phyloP scores from a whole-genome alignment of 495 filamentous ascomycete genomes.

The Cetradonia linearis region DNA sequence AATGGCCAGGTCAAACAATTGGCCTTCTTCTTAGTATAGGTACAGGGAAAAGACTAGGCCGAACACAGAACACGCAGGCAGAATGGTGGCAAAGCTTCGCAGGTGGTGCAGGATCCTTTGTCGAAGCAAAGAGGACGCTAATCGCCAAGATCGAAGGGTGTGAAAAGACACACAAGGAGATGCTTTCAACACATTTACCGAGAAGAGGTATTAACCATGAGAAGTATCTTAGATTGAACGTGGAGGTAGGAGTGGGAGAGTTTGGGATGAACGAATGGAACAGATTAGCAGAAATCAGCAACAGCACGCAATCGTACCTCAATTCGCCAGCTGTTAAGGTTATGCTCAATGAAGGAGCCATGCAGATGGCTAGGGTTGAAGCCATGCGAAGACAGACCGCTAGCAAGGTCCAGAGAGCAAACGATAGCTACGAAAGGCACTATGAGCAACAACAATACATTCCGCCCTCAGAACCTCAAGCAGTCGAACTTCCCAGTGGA shows the following conservation, averaged over 20 bases:
- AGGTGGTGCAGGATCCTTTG: constrained; percentile 66
- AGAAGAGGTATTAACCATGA: constrained; percentile 73
- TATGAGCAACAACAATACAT: constrained; percentile 26
- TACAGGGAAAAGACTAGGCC: constrained; percentile 75
- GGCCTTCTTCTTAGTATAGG: constrained; percentile 86
- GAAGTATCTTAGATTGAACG: constrained; percentile 95
- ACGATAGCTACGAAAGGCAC: constrained; percentile 17
- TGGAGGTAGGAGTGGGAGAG: constrained; percentile 93
- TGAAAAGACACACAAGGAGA: constrained; percentile 77
- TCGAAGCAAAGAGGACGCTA: constrained; percentile 73
- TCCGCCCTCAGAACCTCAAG: constrained; percentile 38
- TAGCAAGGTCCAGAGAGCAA: constrained; percentile 18
- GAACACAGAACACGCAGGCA: constrained; percentile 53
- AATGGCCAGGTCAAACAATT: constrained; percentile 87
- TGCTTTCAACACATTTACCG: constrained; percentile 64
- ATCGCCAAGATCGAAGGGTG: constrained; percentile 91
- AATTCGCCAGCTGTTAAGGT: constrained; percentile 57
- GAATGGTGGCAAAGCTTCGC: constrained; percentile 93
- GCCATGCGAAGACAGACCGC: constrained; percentile 40
- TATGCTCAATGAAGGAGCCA: constrained; percentile 63
- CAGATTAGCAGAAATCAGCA: constrained; percentile 84
- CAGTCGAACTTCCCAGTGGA: constrained; percentile 57
- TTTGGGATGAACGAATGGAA: constrained; percentile 99
- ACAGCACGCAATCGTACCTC: constrained; percentile 80
- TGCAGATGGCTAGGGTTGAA: constrained; percentile 78